phyloP scores from a whole-genome alignment of 1,284 basidiomycete species.

The Coriolopsis trogii region DNA sequence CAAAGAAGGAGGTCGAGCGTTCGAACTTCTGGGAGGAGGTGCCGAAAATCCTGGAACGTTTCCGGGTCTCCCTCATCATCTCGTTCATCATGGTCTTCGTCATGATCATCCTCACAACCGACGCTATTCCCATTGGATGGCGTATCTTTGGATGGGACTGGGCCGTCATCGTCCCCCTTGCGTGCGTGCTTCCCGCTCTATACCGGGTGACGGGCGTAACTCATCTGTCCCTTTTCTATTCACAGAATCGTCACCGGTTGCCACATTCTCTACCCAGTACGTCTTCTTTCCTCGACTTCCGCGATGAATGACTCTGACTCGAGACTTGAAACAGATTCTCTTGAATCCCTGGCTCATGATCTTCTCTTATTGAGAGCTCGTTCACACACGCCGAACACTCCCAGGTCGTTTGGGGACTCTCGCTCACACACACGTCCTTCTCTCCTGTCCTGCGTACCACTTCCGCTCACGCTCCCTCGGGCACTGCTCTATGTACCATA shows the following conservation, averaged over 20 bases:
- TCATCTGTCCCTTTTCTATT: no score
- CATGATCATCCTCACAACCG: slow-evolving; percentile 59
- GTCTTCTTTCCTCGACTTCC: slow-evolving; percentile 24
- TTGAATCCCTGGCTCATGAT: slow-evolving; percentile 64
- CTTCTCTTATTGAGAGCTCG: slow-evolving; percentile 1
- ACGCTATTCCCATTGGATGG: slow-evolving; percentile 62
- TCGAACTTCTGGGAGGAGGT: slow-evolving; percentile 90
- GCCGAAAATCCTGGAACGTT: slow-evolving; percentile 77
- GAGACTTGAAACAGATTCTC: slow-evolving; percentile 52
- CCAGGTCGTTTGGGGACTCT: background rate
- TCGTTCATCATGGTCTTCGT: slow-evolving; percentile 48
- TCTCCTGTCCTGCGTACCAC: background rate
- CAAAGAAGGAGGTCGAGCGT: slow-evolving; percentile 79
- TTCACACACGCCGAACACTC: background rate
- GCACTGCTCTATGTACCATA: background rate
- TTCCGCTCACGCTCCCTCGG: slow-evolving; percentile 66
- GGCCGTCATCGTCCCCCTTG: slow-evolving; percentile 72
- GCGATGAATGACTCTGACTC: background rate
- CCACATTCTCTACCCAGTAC: slow-evolving; percentile 71
- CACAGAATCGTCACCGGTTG: slow-evolving; percentile 58
- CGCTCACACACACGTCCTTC: background rate
- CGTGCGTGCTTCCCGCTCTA: slow-evolving; percentile 42
- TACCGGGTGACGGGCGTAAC: background rate
- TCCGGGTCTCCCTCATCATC: slow-evolving; percentile 66
- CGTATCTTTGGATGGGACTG: slow-evolving; percentile 59